Evolutionary conservation across 805 yeast species (phyloP).

Genomic region (Gaillardinia entomophila): DNA sequence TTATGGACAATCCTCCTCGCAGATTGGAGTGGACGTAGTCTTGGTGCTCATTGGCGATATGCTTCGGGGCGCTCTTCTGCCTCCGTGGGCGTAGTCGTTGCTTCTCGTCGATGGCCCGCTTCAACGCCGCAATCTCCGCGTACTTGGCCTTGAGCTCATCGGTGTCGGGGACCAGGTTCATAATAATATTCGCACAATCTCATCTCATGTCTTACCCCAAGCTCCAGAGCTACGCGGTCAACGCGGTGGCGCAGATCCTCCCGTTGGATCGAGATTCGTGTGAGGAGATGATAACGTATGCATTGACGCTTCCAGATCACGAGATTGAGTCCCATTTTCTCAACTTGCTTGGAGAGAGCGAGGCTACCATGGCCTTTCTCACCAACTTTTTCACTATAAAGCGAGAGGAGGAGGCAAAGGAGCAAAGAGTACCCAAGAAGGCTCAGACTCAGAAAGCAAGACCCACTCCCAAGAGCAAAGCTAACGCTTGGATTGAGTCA

Average conservation of each 20-base stretch:
- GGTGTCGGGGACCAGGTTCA: conserved; percentile 8
- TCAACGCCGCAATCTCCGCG: conserved; percentile 24
- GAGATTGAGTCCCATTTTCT: conserved; percentile 49
- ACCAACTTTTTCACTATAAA: conserved; percentile 37
- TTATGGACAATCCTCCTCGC: not conserved
- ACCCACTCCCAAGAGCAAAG: conserved; percentile 1
- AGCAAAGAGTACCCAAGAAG: conserved; percentile 1
- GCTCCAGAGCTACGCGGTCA: conserved; percentile 19
- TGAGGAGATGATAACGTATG: conserved; percentile 50
- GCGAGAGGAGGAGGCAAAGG: conserved; percentile 18
- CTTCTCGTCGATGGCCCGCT: conserved; percentile 20
- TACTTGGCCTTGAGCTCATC: conserved; percentile 18
- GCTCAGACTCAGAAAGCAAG: not conserved
- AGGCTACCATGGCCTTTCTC: conserved; percentile 45
- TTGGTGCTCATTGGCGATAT: not conserved
- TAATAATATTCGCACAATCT: too few relatives aligned
- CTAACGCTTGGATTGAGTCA: conserved; percentile 1
- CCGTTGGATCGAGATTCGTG: conserved; percentile 58
- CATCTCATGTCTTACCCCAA: too few relatives aligned
- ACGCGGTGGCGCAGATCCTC: conserved; percentile 30
- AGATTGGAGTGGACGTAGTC: not conserved
- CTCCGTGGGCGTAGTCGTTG: too few relatives aligned
- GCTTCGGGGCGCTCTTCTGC: not conserved
- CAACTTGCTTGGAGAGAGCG: conserved; percentile 53
- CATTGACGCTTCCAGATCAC: conserved; percentile 40